These are phyloP conservation scores for Glomus cerebriforme DNA, from an alignment of 192 early-diverging fungal species.

Conservation along the genomic window DNA sequence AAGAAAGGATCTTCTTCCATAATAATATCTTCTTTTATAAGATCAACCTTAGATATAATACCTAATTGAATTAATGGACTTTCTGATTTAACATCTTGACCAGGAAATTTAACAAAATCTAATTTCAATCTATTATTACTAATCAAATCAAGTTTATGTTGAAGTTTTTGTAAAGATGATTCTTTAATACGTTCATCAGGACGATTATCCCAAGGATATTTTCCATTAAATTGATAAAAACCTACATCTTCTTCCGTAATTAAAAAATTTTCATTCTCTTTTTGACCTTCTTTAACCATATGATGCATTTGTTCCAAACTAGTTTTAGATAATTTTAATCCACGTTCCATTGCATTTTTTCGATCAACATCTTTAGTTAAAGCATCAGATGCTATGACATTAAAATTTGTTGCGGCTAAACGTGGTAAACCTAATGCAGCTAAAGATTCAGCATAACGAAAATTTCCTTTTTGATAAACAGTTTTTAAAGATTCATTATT, in stretches of 20 bases:
- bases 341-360: background rate
- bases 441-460: slow-evolving; percentile 26
- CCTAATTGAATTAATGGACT: slow-evolving; percentile 6
- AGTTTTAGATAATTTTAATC: background rate
- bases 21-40: background rate
- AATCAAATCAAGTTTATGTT: slow-evolving; percentile 12
- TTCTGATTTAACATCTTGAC: background rate
- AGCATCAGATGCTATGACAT: background rate
- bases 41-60: background rate
- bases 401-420: background rate
- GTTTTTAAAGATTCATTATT: background rate
- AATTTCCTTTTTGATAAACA: background rate
- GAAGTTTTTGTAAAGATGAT: background rate
- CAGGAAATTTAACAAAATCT: background rate
- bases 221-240: slow-evolving; percentile 12
- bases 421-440: slow-evolving; percentile 12
- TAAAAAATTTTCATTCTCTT: background rate
- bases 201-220: slow-evolving; percentile 21
- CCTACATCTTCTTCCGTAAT: background rate
- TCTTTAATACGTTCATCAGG: slow-evolving; percentile 14
- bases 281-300: background rate
- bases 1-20: slow-evolving; percentile 26
- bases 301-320: background rate
- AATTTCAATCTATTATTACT: slow-evolving; percentile 22
- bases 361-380: background rate